Evolutionary conservation across 2,329 filamentous ascomycete species (phyloP).

Genomic region (Neodidymelliopsis sp.): DNA sequence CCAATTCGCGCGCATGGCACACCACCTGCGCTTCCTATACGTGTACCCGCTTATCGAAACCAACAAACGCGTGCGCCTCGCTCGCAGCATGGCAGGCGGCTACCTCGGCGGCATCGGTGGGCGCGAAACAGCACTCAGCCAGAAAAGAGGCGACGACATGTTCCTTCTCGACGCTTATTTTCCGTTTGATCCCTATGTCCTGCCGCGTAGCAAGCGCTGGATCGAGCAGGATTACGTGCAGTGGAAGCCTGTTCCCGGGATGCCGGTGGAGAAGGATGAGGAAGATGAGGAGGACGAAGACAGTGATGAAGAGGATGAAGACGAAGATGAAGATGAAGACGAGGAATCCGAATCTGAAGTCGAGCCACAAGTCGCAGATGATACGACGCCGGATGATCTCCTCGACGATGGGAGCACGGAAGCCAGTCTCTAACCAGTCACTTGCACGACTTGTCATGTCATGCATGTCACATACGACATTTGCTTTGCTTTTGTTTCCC

Average conservation of each 20-base stretch:
- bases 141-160: conserved; percentile 73
- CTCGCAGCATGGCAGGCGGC: conserved; percentile 69
- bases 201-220: conserved; percentile 88
- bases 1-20: conserved; percentile 87
- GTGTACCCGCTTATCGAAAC: conserved; percentile 86
- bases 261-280: conserved; percentile 54
- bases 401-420: conserved; percentile 24
- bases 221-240: conserved; percentile 65
- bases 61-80: conserved; percentile 88
- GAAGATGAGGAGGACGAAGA: conserved; percentile 53
- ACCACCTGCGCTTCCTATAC: conserved; percentile 87
- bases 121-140: conserved; percentile 61
- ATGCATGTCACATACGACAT: too few relatives aligned
- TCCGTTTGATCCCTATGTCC: conserved; percentile 94
- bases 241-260: conserved; percentile 49
- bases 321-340: conserved; percentile 30
- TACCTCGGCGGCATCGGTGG: conserved; percentile 54
- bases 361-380: not conserved
- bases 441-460: too few relatives aligned
- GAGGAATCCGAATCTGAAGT: conserved; percentile 1
- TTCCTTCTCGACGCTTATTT: conserved; percentile 94
- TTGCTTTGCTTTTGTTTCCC: not conserved
- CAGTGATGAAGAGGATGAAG: conserved; percentile 38
- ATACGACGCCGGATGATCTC: conserved; percentile 11
- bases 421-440: conserved; percentile 14